Percentiles rank a stretch among this genome's conserved stretches.
phyloP scores from a whole-genome alignment of 1,139 yeast species.

The Pichiaceae sp. region DNA sequence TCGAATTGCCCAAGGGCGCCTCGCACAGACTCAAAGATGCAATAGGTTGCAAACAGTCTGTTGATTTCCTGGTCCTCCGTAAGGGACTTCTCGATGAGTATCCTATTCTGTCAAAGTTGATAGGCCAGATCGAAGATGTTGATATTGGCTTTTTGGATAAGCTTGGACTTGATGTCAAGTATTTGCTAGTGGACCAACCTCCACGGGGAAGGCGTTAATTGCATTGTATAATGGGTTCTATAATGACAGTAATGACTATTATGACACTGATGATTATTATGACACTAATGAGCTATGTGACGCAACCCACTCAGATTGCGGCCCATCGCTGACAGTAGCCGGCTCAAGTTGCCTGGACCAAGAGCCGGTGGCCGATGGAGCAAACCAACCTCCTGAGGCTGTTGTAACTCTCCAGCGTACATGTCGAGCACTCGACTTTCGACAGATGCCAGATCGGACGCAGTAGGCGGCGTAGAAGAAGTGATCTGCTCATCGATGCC shows the following conservation, averaged over 20 bases:
- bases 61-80: slow-evolving; percentile 19
- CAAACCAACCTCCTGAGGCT: not conserved
- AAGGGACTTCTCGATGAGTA: slow-evolving; percentile 7
- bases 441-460: not conserved
- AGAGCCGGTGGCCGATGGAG: not conserved
- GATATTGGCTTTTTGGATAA: slow-evolving; percentile 36
- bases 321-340: slow-evolving; percentile 2
- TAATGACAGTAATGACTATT: not conserved
- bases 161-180: slow-evolving; percentile 30
- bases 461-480: not conserved
- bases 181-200: slow-evolving; percentile 36
- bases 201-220: slow-evolving; percentile 24
- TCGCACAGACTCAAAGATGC: slow-evolving; percentile 29
- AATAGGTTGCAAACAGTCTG: slow-evolving; percentile 17
- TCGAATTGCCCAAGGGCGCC: slow-evolving; percentile 46
- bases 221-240: slow-evolving; percentile 7
- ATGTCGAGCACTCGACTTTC: not conserved
- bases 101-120: slow-evolving; percentile 24
- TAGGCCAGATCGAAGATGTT: slow-evolving; percentile 29
- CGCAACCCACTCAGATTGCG: not conserved
- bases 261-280: not conserved
- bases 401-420: not conserved
- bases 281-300: not conserved
- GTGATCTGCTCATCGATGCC: slow-evolving; percentile 10
- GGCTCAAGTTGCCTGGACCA: not conserved